phyloP scores from a whole-genome alignment of 2,329 filamentous ascomycete genomes.

The Eutypella sp. region DNA sequence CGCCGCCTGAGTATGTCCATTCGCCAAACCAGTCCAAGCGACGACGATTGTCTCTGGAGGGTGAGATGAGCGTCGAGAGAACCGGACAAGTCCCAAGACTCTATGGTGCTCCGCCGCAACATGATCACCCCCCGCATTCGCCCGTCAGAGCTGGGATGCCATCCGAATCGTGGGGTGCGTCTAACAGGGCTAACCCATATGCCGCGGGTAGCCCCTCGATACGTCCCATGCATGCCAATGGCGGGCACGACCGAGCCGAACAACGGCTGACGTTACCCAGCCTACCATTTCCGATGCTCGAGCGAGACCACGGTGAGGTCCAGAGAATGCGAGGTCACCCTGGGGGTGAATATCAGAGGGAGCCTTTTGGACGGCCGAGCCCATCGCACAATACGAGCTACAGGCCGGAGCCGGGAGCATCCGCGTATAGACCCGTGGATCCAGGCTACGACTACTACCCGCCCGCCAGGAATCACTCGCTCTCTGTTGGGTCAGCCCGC shows the following conservation, averaged over 20 bases:
- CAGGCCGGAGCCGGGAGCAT: slow-evolving; percentile 26
- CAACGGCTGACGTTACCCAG: slow-evolving; percentile 35
- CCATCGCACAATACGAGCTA: slow-evolving; percentile 18
- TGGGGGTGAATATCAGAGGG: slow-evolving; percentile 31
- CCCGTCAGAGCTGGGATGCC: slow-evolving; percentile 19
- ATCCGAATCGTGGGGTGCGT: slow-evolving; percentile 31
- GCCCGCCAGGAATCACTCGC: slow-evolving; percentile 39
- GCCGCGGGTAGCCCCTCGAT: slow-evolving; percentile 24
- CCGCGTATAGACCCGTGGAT: slow-evolving; percentile 28
- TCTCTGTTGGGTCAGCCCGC: slow-evolving; percentile 39
- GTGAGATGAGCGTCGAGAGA: slow-evolving; percentile 34
- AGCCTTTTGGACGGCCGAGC: slow-evolving; percentile 21
- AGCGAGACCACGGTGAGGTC: slow-evolving; percentile 28
- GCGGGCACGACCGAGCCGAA: slow-evolving; percentile 32
- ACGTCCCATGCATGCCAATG: slow-evolving; percentile 24
- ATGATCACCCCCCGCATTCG: slow-evolving; percentile 28
- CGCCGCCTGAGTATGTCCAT: slow-evolving; percentile 44
- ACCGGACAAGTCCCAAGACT: slow-evolving; percentile 42
- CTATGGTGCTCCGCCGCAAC: slow-evolving; percentile 32
- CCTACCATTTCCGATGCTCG: slow-evolving; percentile 35
- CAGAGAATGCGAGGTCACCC: slow-evolving; percentile 27
- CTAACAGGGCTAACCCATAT: slow-evolving; percentile 31
- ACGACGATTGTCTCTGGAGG: slow-evolving; percentile 39
- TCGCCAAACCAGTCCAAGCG: slow-evolving; percentile 46
- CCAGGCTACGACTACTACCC: slow-evolving; percentile 39